Percentiles rank a stretch among this genome's conserved stretches.
Conservation (phyloP, 106 monocot species). For the Dendrobium huoshanense region DNA sequence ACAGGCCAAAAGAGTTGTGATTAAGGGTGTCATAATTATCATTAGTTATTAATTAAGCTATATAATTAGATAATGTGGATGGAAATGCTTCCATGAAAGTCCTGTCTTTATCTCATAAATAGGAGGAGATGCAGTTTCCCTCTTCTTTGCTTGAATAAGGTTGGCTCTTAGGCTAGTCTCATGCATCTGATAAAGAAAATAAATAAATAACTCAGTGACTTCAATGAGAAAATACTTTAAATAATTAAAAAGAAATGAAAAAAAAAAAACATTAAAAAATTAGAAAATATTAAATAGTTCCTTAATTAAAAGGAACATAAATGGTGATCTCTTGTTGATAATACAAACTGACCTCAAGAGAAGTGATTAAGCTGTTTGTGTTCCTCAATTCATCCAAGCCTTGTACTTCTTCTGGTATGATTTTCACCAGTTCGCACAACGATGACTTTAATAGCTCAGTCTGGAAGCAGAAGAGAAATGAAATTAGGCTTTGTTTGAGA, state of each 20-base stretch:
- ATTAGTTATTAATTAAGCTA: not conserved
- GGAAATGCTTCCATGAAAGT: not conserved
- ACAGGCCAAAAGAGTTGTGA: no score
- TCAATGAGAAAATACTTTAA: no score
- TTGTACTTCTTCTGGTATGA: not conserved
- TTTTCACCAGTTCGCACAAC: not conserved
- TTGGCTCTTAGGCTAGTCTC: constrained; percentile 8
- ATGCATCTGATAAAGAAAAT: not conserved
- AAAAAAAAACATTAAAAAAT: not conserved
- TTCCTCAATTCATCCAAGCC: constrained; percentile 5
- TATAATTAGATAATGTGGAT: not conserved
- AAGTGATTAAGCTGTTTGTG: constrained; percentile 4
- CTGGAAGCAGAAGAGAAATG: not conserved
- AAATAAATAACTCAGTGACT: no score
- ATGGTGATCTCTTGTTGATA: not conserved
- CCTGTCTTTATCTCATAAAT: not conserved
- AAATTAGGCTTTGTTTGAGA: not conserved
- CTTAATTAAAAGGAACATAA: not conserved
- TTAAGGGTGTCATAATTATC: no score
- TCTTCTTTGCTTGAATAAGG: constrained; percentile 3
- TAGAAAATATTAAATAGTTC: not conserved
- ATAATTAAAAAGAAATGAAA: not conserved
- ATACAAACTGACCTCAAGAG: constrained; percentile 5
- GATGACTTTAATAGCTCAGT: constrained; percentile 3
- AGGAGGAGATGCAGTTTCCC: not conserved